A percentile compares a stretch with the other conserved stretches of the same genome.
Evolutionary conservation across 257 asterid genomes (phyloP).

Genomic region (Solanum phureja): DNA sequence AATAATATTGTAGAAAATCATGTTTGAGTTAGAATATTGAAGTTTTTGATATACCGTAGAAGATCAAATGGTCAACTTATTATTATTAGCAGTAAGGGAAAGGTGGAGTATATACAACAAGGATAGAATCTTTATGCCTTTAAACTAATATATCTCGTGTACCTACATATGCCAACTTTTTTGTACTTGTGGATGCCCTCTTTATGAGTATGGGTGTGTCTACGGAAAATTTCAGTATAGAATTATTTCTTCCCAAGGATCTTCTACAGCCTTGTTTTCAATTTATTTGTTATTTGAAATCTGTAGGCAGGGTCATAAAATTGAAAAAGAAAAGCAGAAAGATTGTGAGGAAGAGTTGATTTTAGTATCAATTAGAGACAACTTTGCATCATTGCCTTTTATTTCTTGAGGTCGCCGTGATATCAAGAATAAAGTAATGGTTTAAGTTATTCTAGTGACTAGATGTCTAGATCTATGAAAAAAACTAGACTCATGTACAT

Average conservation of each 20-base stretch:
- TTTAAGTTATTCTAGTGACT: background rate
- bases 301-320: background rate
- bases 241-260: background rate
- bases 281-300: background rate
- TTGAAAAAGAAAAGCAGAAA: background rate
- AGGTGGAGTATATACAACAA: background rate
- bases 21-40: background rate
- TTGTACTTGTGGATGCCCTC: background rate
- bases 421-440: background rate
- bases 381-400: background rate
- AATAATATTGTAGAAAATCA: background rate
- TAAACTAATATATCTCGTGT: background rate
- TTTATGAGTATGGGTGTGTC: background rate
- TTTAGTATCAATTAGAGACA: background rate
- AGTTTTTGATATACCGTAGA: background rate
- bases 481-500: background rate
- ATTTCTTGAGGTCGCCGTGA: background rate
- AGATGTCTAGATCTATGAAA: background rate
- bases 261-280: background rate
- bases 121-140: background rate
- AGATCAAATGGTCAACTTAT: background rate
- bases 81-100: background rate
- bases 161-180: background rate
- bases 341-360: background rate
- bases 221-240: background rate